Evolutionary conservation across 257 asterid genomes (phyloP).

Genomic region (Hygrophila difformis): DNA sequence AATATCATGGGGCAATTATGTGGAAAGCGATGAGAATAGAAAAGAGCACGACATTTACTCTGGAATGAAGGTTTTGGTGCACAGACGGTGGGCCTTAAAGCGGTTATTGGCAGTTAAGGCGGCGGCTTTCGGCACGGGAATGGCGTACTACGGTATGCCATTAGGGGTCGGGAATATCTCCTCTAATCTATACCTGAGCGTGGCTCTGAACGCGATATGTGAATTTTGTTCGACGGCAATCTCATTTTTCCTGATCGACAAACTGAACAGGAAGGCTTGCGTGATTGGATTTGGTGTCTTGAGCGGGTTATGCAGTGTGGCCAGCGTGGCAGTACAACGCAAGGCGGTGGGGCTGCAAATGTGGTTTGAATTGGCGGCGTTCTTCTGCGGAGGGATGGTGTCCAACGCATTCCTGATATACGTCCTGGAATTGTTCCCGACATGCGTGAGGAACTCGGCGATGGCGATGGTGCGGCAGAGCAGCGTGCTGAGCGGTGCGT

Average conservation of each 20-base stretch:
- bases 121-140: slow-evolving; percentile 49
- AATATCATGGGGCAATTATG: slow-evolving; percentile 25
- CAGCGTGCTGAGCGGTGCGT: slow-evolving; percentile 15
- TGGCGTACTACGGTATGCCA: slow-evolving; percentile 74
- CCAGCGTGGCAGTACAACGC: slow-evolving; percentile 6
- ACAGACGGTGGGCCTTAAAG: slow-evolving; percentile 37
- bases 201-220: slow-evolving; percentile 42
- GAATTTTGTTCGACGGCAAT: slow-evolving; percentile 26
- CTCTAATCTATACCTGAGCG: slow-evolving; percentile 41
- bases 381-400: slow-evolving; percentile 14
- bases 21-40: too few relatives aligned
- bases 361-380: slow-evolving; percentile 15
- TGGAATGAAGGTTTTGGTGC: slow-evolving; percentile 27
- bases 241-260: slow-evolving; percentile 19
- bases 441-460: slow-evolving; percentile 29
- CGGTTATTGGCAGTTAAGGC: slow-evolving; percentile 36
- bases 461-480: slow-evolving; percentile 27
- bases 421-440: slow-evolving; percentile 28
- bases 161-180: slow-evolving; percentile 46
- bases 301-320: slow-evolving; percentile 24
- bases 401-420: slow-evolving; percentile 9
- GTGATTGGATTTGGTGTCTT: slow-evolving; percentile 17
- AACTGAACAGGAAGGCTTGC: slow-evolving; percentile 19
- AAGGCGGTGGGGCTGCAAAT: slow-evolving; percentile 19
- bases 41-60: slow-evolving; percentile 20